Percentiles rank a stretch among this genome's conserved stretches.
phyloP scores from a whole-genome alignment of 768 basidiomycete species.

The Mrakia frigida region DNA sequence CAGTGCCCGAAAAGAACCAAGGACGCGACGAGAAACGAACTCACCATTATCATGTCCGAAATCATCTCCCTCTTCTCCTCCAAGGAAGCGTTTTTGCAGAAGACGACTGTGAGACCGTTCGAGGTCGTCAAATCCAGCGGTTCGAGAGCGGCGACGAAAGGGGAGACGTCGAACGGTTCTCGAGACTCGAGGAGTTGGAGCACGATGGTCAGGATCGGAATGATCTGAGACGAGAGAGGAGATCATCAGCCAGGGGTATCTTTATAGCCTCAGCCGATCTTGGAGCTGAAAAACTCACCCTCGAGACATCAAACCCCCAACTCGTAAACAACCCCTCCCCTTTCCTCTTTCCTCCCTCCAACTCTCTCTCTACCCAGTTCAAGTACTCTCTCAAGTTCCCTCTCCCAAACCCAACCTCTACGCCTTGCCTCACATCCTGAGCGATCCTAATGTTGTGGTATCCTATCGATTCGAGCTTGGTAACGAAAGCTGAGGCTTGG shows the following conservation, averaged over 20 bases:
- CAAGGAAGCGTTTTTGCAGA: neutral
- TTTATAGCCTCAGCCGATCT: neutral
- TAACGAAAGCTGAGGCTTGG: neutral
- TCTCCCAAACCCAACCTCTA: neutral
- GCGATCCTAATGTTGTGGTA: neutral
- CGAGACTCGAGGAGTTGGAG: neutral
- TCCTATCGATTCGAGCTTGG: neutral
- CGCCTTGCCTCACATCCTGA: neutral
- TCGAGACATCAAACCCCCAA: neutral
- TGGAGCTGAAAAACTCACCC: neutral
- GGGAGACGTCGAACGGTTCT: neutral
- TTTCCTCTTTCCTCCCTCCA: neutral
- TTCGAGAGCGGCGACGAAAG: neutral
- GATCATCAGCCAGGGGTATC: neutral
- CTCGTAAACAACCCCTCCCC: conserved; percentile 1
- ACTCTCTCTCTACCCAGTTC: neutral
- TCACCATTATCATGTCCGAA: conserved; percentile 7
- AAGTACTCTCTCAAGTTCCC: neutral
- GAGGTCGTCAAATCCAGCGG: neutral
- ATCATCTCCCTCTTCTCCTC: neutral
- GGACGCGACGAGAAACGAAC: neutral
- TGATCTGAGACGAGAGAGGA: neutral
- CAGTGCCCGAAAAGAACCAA: too few relatives aligned
- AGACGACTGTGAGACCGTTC: neutral
- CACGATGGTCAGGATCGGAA: neutral